phyloP scores from a whole-genome alignment of 208 protist genomes.

The Spongospora subterranea region DNA sequence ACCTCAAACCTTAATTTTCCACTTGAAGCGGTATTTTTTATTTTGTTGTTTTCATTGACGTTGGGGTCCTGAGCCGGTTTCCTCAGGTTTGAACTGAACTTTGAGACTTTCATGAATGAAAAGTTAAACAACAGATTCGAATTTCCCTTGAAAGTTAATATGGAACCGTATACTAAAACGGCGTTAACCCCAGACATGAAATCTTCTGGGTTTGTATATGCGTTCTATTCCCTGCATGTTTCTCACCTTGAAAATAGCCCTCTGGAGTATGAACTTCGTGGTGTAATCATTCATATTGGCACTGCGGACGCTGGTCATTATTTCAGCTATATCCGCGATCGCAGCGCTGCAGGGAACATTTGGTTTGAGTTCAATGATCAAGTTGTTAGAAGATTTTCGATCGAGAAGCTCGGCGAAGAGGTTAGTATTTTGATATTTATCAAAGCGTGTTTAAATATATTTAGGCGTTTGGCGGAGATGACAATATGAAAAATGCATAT shows the following conservation, averaged over 20 bases:
- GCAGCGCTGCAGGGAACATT: background rate
- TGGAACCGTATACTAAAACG: constrained; percentile 62
- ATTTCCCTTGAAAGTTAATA: constrained; percentile 52
- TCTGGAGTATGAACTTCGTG: constrained; percentile 61
- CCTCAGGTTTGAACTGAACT: constrained; percentile 57
- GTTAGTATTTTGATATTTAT: background rate
- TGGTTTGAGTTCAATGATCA: constrained; percentile 60
- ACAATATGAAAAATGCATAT: constrained; percentile 55
- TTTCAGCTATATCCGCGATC: constrained; percentile 62
- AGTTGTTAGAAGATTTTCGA: constrained; percentile 46
- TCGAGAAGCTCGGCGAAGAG: constrained; percentile 39
- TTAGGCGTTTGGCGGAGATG: constrained; percentile 48
- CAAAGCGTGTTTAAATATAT: background rate
- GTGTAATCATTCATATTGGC: constrained; percentile 62
- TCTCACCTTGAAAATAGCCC: background rate
- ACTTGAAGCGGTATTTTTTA: constrained; percentile 50
- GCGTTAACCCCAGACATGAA: background rate
- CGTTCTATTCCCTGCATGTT: background rate
- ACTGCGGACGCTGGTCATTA: constrained; percentile 61
- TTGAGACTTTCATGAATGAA: constrained; percentile 55
- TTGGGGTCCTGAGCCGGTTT: background rate
- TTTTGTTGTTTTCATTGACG: background rate
- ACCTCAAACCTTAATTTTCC: constrained; percentile 55
- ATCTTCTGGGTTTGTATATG: background rate
- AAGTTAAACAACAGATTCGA: constrained; percentile 55